Evolutionary conservation across 1,139 yeast genomes (phyloP).

Genomic region (Torulaspora pretoriensis): DNA sequence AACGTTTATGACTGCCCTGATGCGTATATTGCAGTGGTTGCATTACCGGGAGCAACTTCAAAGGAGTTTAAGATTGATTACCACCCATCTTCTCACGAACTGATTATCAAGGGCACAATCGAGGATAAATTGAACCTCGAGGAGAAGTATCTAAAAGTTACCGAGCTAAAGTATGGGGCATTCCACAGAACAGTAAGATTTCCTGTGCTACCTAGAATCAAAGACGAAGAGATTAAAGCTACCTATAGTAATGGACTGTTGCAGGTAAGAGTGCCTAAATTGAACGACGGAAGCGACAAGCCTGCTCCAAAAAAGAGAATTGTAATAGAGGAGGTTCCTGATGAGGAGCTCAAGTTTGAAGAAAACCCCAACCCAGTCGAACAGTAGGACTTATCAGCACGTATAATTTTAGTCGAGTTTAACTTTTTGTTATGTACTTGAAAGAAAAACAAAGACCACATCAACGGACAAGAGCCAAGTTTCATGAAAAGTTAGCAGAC

Average conservation of each 20-base stretch:
- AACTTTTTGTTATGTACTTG: too few relatives aligned
- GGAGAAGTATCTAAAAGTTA: constrained; percentile 38
- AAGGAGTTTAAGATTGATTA: constrained; percentile 50
- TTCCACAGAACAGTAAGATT: constrained; percentile 53
- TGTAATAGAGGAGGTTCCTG: constrained; percentile 41
- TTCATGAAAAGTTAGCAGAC: too few relatives aligned
- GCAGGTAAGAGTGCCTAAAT: constrained; percentile 49
- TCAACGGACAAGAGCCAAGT: too few relatives aligned
- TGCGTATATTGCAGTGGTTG: constrained; percentile 44
- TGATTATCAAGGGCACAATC: constrained; percentile 45
- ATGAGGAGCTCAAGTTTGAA: constrained; percentile 40
- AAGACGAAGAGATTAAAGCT: constrained; percentile 51
- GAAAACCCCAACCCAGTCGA: constrained; percentile 29
- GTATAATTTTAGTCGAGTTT: not conserved
- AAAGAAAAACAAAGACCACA: too few relatives aligned
- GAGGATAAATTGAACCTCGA: constrained; percentile 39
- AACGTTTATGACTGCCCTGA: constrained; percentile 49
- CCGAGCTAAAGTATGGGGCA: constrained; percentile 48
- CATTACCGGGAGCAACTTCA: constrained; percentile 53
- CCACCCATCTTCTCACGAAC: constrained; percentile 50
- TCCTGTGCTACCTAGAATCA: constrained; percentile 48
- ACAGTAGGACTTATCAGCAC: not conserved
- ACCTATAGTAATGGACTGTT: constrained; percentile 48
- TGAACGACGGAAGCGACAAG: constrained; percentile 29
- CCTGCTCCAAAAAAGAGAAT: constrained; percentile 42